These are phyloP conservation scores for Lachnellula suecica DNA, from an alignment of 2,329 filamentous ascomycete species.

Conservation along the genomic window DNA sequence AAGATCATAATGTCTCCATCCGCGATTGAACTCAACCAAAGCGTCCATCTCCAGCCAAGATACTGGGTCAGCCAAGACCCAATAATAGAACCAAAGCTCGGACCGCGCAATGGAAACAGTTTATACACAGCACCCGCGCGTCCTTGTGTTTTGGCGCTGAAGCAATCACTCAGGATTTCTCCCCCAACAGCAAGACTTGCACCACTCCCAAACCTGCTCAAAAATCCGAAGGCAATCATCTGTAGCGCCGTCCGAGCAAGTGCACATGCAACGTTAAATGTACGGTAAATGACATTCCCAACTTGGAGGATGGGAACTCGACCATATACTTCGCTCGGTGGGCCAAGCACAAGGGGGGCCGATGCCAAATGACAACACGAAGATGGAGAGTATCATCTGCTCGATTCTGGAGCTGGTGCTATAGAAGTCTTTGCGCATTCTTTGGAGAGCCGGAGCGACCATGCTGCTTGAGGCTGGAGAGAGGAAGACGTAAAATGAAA, in stretches of 20 bases:
- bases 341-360: constrained; percentile 57
- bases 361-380: constrained; percentile 44
- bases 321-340: constrained; percentile 49
- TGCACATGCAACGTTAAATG: constrained; percentile 51
- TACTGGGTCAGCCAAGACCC: too few species aligned
- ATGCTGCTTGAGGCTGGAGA: constrained; percentile 11
- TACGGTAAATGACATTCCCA: constrained; percentile 48
- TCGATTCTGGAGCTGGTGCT: constrained; percentile 32
- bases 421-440: constrained; percentile 50
- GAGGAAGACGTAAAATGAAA: constrained; percentile 14
- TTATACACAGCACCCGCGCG: too few species aligned
- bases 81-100: too few species aligned
- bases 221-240: constrained; percentile 42
- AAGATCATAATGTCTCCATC: constrained; percentile 40
- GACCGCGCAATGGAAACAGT: too few species aligned
- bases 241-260: constrained; percentile 40
- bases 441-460: constrained; percentile 20
- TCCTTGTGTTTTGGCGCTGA: too few species aligned
- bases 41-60: too few species aligned
- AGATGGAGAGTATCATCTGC: constrained; percentile 37
- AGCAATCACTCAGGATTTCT: too few species aligned
- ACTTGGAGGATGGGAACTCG: constrained; percentile 39
- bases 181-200: too few species aligned
- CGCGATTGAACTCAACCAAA: too few species aligned
- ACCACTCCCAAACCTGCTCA: constrained; percentile 47